Evolutionary conservation across 225 moss, liverwort and hornwort genomes (phyloP), one percentile per base, ranked within the genome.

Genomic region (Asterella californica): DNA sequence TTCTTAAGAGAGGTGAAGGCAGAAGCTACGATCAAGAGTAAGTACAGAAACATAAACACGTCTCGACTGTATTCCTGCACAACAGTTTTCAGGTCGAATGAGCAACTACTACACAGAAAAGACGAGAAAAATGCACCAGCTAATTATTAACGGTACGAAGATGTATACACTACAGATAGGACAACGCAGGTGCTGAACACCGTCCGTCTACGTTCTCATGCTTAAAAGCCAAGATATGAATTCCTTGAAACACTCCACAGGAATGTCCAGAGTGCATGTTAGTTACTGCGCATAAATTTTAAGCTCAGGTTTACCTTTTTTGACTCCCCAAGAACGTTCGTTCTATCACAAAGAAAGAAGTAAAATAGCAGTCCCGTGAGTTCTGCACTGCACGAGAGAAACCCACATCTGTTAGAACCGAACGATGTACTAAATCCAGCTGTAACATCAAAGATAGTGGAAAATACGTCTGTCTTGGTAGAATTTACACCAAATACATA

Each of bases 331-430:
- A 99, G 85, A 61, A 91, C 0, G 78, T 81, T 83, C 47, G 99
- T 99, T 84, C 99, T 88, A 82, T 99, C 99, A 84, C 92, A 95
- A 52, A 93, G 32, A 53, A 91, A 99, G 83, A 95, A 91, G 65
- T 90, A 99, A 82, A 92, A 92, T 76, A 99, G 92, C 15, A 99
- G 89, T 32, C 91, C 92, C 61, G 86, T 29, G 75, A 99, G 84
- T 83, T 99, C 99, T 68, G 92, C 88, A 83, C 95, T 95, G 92
- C 85, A 85, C 72, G 79, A 45, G 48, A 63, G 78, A 59, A 83
- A 9, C 59, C 47, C 27, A 24, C 10, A 64, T 9, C 15, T 33
- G 75, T 81, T 65, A 53, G 68, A 46, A 22, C 25, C 4, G 50
- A 57, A 74, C 9, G 45, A 66, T 38, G 45, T 2, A 6, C 45